phyloP scores from a whole-genome alignment of 495 filamentous ascomycete genomes.

The Penicillium antarcticum region DNA sequence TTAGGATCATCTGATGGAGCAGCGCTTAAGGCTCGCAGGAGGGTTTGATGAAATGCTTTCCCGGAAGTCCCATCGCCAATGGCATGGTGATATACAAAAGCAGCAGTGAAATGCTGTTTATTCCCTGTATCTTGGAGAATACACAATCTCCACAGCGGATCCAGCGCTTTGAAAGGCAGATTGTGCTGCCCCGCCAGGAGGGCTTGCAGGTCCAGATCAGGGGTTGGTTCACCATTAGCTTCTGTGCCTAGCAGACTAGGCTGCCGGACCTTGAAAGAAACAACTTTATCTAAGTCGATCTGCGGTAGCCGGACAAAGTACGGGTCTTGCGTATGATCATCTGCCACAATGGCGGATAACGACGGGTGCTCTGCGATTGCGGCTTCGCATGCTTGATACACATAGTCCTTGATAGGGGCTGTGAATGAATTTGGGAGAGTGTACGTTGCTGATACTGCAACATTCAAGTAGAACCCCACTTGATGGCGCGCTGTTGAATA shows the following conservation, averaged over 20 bases:
- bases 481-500: constrained; percentile 42
- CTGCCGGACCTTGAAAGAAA: constrained; percentile 29
- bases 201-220: constrained; percentile 31
- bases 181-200: constrained; percentile 39
- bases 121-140: constrained; percentile 23
- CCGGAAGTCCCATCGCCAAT: constrained; percentile 33
- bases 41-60: constrained; percentile 32
- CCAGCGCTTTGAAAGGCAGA: constrained; percentile 22
- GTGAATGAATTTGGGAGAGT: constrained; percentile 22
- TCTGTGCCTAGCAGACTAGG: constrained; percentile 5
- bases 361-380: constrained; percentile 40
- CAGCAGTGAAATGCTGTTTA: constrained; percentile 28
- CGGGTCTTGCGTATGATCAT: constrained; percentile 37
- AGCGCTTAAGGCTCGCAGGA: constrained; percentile 24
- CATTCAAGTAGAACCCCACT: constrained; percentile 44
- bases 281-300: constrained; percentile 35
- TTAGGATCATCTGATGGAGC: constrained; percentile 15
- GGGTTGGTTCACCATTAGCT: constrained; percentile 16
- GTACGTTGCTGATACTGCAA: constrained; percentile 38
- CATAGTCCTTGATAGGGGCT: constrained; percentile 28
- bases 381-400: constrained; percentile 35
- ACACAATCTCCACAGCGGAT: constrained; percentile 38
- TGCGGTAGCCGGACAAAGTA: constrained; percentile 44
- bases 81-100: constrained; percentile 37
- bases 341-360: constrained; percentile 40